A percentile compares a stretch with the other conserved stretches of the same genome.
Evolutionary conservation across 108 stramenopile species (phyloP).

Genomic region (Stephanodiscus minutulus): DNA sequence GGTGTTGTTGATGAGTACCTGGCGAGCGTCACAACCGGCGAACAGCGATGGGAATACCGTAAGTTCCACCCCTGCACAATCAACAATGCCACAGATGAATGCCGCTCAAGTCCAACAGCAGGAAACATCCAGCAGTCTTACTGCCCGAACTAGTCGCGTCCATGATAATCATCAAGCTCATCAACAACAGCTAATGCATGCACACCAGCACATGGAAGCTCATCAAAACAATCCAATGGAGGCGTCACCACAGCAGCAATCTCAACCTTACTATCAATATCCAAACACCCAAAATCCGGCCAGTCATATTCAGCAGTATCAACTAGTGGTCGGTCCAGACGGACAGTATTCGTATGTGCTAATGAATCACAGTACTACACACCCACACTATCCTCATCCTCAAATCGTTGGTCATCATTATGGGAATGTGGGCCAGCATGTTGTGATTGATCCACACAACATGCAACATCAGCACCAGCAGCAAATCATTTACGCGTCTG

Average conservation of each 20-base stretch:
- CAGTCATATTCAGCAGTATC: conserved; percentile 33
- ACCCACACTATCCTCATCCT: conserved; percentile 14
- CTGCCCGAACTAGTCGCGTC: conserved; percentile 1
- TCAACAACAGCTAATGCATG: neutral
- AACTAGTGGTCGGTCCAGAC: conserved; percentile 75
- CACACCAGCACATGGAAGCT: conserved; percentile 16
- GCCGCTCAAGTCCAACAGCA: conserved; percentile 12
- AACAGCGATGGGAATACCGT: neutral
- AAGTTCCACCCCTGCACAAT: conserved; percentile 5
- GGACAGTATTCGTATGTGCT: conserved; percentile 74
- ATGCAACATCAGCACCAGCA: conserved; percentile 43
- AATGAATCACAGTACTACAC: conserved; percentile 40
- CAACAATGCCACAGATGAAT: neutral
- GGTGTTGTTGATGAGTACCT: conserved; percentile 70
- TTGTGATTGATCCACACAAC: conserved; percentile 46
- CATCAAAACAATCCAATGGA: conserved; percentile 24
- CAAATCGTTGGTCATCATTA: conserved; percentile 30
- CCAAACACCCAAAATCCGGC: conserved; percentile 5
- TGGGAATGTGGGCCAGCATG: conserved; percentile 38
- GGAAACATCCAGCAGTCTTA: conserved; percentile 13
- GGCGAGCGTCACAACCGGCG: conserved; percentile 53
- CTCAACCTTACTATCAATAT: conserved; percentile 16
- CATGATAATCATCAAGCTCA: conserved; percentile 23
- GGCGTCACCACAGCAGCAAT: conserved; percentile 9
- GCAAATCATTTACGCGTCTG: conserved; percentile 34